phyloP scores from a whole-genome alignment of 805 yeast genomes.

The Naumovozyma dairenensis region DNA sequence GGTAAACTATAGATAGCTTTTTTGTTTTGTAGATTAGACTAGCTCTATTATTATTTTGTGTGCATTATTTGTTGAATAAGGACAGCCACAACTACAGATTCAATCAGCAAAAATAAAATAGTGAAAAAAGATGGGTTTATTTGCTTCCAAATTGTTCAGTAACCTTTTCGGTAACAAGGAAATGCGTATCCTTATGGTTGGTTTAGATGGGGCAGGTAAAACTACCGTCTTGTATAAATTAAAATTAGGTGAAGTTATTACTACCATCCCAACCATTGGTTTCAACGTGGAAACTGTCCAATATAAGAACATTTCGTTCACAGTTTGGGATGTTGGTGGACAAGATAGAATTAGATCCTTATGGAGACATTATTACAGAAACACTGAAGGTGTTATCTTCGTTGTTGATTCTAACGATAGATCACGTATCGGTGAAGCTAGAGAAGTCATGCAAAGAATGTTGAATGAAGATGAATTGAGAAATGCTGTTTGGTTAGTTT shows the following conservation, averaged over 20 bases:
- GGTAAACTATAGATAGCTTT: too few relatives aligned
- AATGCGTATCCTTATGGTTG: constrained; percentile 97
- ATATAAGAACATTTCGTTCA: constrained; percentile 91
- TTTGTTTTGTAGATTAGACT: too few relatives aligned
- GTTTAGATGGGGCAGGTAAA: constrained; percentile 97
- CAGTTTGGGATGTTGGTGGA: constrained; percentile 99
- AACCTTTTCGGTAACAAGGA: constrained; percentile 97
- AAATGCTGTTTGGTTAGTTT: constrained; percentile 88
- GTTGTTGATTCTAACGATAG: constrained; percentile 97
- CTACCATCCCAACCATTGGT: constrained; percentile 95
- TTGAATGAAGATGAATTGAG: constrained; percentile 96
- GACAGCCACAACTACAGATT: too few relatives aligned
- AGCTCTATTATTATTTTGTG: too few relatives aligned
- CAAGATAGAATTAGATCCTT: constrained; percentile 97
- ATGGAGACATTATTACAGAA: constrained; percentile 98
- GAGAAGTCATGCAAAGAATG: constrained; percentile 98
- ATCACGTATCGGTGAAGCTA: constrained; percentile 95
- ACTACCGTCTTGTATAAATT: constrained; percentile 92
- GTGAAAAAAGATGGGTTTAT: constrained; percentile 69
- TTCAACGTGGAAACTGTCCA: constrained; percentile 96
- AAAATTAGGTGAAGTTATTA: constrained; percentile 91
- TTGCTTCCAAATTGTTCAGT: constrained; percentile 86
- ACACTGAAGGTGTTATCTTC: constrained; percentile 96
- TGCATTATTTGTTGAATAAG: too few relatives aligned
- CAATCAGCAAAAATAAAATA: too few relatives aligned